These are phyloP conservation scores for Fagus crenata DNA, from an alignment of 306 rosid species.

Conservation along the genomic window DNA sequence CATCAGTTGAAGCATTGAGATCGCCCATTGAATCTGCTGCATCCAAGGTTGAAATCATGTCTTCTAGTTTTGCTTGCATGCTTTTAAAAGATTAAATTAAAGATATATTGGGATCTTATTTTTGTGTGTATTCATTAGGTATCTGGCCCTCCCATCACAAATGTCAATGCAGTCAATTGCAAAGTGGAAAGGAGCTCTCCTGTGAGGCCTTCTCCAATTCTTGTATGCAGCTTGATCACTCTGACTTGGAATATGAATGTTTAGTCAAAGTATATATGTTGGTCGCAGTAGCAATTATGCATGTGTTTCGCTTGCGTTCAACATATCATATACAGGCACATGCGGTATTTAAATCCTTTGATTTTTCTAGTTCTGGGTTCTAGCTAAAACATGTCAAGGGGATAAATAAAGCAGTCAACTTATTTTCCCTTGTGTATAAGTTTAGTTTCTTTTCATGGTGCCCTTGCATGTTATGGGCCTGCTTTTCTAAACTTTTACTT, in stretches of 20 bases:
- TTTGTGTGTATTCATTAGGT: slow-evolving; percentile 41
- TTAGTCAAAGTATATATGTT: slow-evolving; percentile 1
- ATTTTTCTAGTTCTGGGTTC: slow-evolving; percentile 2
- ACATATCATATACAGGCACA: slow-evolving; percentile 4
- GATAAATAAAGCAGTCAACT: background rate
- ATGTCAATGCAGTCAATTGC: slow-evolving; percentile 62
- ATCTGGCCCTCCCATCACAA: slow-evolving; percentile 53
- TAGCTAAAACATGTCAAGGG: background rate
- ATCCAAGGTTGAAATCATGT: slow-evolving; percentile 51
- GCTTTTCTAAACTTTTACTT: slow-evolving; percentile 10
- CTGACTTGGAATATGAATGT: slow-evolving; percentile 15
- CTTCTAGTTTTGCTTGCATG: slow-evolving; percentile 26
- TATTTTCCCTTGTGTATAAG: slow-evolving; percentile 4
- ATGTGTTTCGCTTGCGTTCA: slow-evolving; percentile 6
- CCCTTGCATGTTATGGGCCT: slow-evolving; percentile 3
- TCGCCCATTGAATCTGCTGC: slow-evolving; percentile 61
- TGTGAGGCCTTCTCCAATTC: slow-evolving; percentile 64
- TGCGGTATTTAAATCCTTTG: background rate
- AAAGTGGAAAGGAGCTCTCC: slow-evolving; percentile 83
- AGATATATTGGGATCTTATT: background rate
- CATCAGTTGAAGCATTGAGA: slow-evolving; percentile 71
- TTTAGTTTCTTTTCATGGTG: slow-evolving; percentile 12
- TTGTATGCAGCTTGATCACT: slow-evolving; percentile 46
- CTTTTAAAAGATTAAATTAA: background rate
- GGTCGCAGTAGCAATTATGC: slow-evolving; percentile 17